Conservation (phyloP, 305 asterid genomes). For the Plantago coronopus region DNA sequence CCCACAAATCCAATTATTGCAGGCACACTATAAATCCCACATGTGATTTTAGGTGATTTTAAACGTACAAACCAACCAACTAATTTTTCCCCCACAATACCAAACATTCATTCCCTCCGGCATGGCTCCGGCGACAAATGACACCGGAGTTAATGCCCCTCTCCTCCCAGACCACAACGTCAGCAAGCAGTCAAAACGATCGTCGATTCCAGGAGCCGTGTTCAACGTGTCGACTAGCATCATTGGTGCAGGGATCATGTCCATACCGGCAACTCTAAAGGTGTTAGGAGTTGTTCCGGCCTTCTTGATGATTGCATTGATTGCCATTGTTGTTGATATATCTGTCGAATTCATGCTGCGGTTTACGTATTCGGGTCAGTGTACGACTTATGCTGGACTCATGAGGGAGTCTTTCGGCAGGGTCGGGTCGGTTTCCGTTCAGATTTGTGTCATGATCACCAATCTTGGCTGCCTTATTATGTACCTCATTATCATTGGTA, state of each 20-base stretch:
- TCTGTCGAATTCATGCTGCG: conserved; percentile 84
- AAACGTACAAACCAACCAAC: not conserved
- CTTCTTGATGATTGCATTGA: conserved; percentile 46
- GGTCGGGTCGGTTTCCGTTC: conserved; percentile 68
- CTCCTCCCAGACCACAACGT: conserved; percentile 39
- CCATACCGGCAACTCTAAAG: conserved; percentile 89
- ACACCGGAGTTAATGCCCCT: conserved; percentile 49
- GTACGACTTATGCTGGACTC: conserved; percentile 77
- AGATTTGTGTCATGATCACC: conserved; percentile 71
- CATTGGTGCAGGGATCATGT: conserved; percentile 93
- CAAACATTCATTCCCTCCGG: conserved; percentile 1
- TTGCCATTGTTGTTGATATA: conserved; percentile 61
- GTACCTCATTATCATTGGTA: conserved; percentile 86
- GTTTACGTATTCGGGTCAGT: conserved; percentile 71
- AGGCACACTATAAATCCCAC: conserved; percentile 4
- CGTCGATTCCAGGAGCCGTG: conserved; percentile 67
- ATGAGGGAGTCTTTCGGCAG: conserved; percentile 81
- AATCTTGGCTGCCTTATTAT: conserved; percentile 87
- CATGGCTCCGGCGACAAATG: conserved; percentile 52
- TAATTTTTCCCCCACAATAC: not conserved
- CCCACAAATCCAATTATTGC: conserved; percentile 20
- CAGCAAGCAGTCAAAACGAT: conserved; percentile 14
- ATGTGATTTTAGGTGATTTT: too few species aligned
- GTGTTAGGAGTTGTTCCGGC: conserved; percentile 83
- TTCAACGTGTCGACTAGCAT: conserved; percentile 87